phyloP scores from a whole-genome alignment of 2,329 filamentous ascomycete genomes.

The Neopestalotiopsis sp. region DNA sequence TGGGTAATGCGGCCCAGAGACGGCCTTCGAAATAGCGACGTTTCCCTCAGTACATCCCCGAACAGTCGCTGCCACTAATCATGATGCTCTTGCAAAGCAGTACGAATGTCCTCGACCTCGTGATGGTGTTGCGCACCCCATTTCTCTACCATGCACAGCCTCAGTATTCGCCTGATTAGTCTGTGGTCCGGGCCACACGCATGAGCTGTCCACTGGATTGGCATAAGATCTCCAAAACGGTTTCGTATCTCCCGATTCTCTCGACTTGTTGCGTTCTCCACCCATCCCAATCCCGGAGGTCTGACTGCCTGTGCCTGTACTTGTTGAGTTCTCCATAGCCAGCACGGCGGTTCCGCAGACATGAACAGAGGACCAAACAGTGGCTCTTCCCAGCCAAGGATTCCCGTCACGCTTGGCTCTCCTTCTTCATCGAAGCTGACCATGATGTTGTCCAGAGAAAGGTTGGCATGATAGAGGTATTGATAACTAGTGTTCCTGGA shows the following conservation, averaged over 20 bases:
- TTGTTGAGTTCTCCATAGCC: background rate
- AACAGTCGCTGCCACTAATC: background rate
- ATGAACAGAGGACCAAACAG: constrained; percentile 5
- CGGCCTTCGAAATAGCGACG: too few species aligned
- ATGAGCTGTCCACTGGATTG: too few species aligned
- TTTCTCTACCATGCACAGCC: background rate
- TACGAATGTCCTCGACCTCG: background rate
- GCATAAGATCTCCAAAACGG: too few species aligned
- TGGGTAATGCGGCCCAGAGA: too few species aligned
- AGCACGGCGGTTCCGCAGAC: background rate
- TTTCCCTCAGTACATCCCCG: too few species aligned
- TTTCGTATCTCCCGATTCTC: too few species aligned
- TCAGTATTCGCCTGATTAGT: background rate
- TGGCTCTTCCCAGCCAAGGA: background rate
- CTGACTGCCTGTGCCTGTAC: background rate
- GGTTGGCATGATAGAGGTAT: background rate
- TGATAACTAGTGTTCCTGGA: too few species aligned
- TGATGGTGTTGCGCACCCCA: background rate
- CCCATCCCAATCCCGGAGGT: background rate
- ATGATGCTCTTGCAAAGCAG: background rate
- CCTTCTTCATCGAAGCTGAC: background rate
- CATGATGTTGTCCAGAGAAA: constrained; percentile 3
- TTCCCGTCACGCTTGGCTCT: background rate
- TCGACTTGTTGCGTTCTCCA: too few species aligned
- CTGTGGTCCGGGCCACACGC: background rate